These are phyloP conservation scores for Hirschfeldia incana DNA, from an alignment of 345 rosid genomes.

Conservation along the genomic window DNA sequence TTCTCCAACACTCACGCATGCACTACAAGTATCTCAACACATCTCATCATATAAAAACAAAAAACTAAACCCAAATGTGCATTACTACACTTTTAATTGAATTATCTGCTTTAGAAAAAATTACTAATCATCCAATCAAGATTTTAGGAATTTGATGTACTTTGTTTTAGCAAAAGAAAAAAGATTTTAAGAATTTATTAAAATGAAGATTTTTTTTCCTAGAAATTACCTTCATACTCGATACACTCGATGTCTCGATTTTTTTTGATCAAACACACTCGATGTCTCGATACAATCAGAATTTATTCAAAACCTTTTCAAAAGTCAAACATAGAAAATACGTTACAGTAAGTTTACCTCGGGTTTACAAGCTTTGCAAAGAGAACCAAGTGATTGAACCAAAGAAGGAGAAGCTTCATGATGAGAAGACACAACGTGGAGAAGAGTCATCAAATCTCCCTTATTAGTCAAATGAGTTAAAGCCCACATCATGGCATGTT, in stretches of 20 bases:
- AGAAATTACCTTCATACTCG: no score
- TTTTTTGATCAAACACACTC: no score
- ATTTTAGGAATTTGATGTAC: not conserved
- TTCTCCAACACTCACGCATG: slow-evolving; percentile 31
- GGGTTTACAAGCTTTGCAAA: slow-evolving; percentile 87
- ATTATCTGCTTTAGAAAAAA: not conserved
- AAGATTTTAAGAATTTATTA: no score
- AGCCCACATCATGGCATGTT: slow-evolving; percentile 99
- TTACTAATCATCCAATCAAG: not conserved
- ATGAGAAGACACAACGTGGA: slow-evolving; percentile 51
- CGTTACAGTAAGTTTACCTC: slow-evolving; percentile 56
- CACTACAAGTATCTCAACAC: slow-evolving; percentile 53
- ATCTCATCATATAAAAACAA: not conserved
- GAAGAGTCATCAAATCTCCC: slow-evolving; percentile 85
- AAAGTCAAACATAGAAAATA: slow-evolving; percentile 35
- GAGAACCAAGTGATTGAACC: slow-evolving; percentile 76
- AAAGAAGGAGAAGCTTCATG: slow-evolving; percentile 46
- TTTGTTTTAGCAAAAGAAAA: no score
- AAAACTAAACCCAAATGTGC: not conserved
- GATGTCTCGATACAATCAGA: no score
- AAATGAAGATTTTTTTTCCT: no score
- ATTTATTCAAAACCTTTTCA: not conserved
- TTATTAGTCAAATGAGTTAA: slow-evolving; percentile 73
- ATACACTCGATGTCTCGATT: no score
- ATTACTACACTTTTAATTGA: not conserved